Evolutionary conservation across 495 filamentous ascomycete genomes (phyloP).

Genomic region (Diplogelasinospora grovesii): DNA sequence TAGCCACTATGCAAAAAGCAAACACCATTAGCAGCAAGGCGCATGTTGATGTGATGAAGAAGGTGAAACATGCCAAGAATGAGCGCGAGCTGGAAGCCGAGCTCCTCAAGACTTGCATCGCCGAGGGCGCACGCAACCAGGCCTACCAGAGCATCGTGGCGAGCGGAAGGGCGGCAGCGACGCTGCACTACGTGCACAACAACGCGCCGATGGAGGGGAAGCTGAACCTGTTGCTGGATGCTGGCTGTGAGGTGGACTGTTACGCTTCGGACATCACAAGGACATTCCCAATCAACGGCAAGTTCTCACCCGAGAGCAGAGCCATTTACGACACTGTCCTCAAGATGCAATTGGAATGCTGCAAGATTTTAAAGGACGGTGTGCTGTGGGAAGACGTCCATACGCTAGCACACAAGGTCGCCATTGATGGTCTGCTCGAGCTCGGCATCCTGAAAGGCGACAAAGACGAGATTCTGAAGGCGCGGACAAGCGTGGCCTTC

Average conservation of each 20-base stretch:
- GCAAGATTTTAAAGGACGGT: constrained; percentile 64
- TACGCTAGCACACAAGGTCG: constrained; percentile 67
- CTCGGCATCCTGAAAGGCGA: constrained; percentile 69
- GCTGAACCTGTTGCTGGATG: constrained; percentile 73
- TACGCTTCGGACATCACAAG: constrained; percentile 91
- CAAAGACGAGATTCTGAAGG: constrained; percentile 63
- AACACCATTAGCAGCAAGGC: constrained; percentile 74
- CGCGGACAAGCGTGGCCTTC: constrained; percentile 75
- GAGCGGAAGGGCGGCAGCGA: constrained; percentile 67
- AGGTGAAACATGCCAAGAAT: constrained; percentile 58
- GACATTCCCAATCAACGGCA: constrained; percentile 74
- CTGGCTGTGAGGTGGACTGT: constrained; percentile 69
- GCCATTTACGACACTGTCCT: constrained; percentile 83
- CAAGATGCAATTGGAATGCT: constrained; percentile 75
- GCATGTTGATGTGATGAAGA: constrained; percentile 64
- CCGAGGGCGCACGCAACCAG: constrained; percentile 65
- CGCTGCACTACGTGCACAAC: constrained; percentile 83
- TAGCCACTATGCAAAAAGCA: constrained; percentile 75
- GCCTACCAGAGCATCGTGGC: constrained; percentile 84
- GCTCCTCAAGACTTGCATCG: constrained; percentile 70
- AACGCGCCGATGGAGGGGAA: constrained; percentile 59
- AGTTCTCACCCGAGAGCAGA: constrained; percentile 62
- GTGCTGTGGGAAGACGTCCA: constrained; percentile 85
- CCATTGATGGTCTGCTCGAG: constrained; percentile 68
- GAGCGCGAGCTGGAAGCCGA: constrained; percentile 77